Evolutionary conservation across 2,329 filamentous ascomycete species (phyloP), one percentile per base, ranked within the genome.

Genomic region (Leptographium flavum): DNA sequence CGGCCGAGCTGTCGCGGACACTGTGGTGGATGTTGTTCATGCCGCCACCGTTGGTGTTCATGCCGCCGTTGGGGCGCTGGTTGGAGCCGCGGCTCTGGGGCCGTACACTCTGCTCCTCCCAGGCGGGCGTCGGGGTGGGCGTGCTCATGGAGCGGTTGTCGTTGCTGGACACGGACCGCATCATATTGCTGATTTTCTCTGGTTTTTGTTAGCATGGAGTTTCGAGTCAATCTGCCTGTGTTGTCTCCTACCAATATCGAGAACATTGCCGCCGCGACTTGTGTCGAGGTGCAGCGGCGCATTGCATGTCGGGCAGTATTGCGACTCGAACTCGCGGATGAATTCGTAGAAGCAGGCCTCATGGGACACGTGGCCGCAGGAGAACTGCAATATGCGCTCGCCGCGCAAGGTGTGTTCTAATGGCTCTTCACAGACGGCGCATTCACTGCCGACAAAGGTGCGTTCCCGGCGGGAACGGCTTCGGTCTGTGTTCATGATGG

Each of bases 321-420:
- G 87, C 44, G 85, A 85, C 54, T 96, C 88, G 48, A 90, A 84
- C 58, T 95, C 90, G 57, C 86, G 84, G 56, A 98, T 94, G 60
- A 93, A 95, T 63, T 98, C 92, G 66, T 96, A 96, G 60, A 98
- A 96, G 65, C 92, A 98, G 31, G 90, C 92, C 63, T 96, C 92
- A 60, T 98, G 92, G 11, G 90, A 87, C 49, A 98, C 90, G 63
- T 98, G 92, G n/a, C 81, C 77, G 64, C 92, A 98, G 6, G 88
- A 93, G 57, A 98, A 92, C 60, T 96, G 92, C 45, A 98, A 70
- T 50, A 98, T 87, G 53, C 87, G 80, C 67, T 98, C 92, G 48
- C 92, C 92, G 42, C 85, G 83, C 39, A 98, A 72, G 4, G 87
- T 98, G 62, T 96, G 90, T 63, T 96, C 92, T 50, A 98, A 68